A percentile compares a stretch with the other conserved stretches of the same genome.
phyloP scores from a whole-genome alignment of 2,329 filamentous ascomycete genomes.

The Teratosphaeria pseudoeucalypti region DNA sequence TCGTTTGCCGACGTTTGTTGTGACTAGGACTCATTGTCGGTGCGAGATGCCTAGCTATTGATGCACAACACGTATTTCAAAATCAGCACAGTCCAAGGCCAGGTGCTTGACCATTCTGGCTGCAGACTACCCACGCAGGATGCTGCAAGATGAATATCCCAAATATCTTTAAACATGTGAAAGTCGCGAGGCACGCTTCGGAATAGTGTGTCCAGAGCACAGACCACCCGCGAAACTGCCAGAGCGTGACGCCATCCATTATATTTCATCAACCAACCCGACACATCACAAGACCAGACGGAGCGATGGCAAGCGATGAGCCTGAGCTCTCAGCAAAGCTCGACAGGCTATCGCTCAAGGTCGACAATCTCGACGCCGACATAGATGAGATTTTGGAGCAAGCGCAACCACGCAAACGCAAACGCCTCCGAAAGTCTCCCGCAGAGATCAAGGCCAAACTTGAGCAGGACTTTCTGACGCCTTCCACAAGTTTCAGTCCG shows the following conservation, averaged over 20 bases:
- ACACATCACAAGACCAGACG: background rate
- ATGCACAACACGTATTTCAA: background rate
- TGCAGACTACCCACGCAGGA: background rate
- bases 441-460: conserved; percentile 60
- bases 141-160: background rate
- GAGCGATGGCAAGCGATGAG: background rate
- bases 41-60: background rate
- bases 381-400: conserved; percentile 53
- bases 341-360: conserved; percentile 39
- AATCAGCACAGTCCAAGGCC: too few relatives aligned
- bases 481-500: conserved; percentile 66
- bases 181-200: too few relatives aligned
- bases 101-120: too few relatives aligned
- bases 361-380: conserved; percentile 11
- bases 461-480: conserved; percentile 67
- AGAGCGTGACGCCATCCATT: background rate
- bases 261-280: background rate
- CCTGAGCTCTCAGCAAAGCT: background rate
- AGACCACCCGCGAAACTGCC: background rate
- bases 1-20: too few relatives aligned
- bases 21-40: too few relatives aligned
- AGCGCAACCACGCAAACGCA: conserved; percentile 42
- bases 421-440: conserved; percentile 44
- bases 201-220: background rate
- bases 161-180: background rate